phyloP scores from a whole-genome alignment of 768 basidiomycete species.

The Suillus decipiens region DNA sequence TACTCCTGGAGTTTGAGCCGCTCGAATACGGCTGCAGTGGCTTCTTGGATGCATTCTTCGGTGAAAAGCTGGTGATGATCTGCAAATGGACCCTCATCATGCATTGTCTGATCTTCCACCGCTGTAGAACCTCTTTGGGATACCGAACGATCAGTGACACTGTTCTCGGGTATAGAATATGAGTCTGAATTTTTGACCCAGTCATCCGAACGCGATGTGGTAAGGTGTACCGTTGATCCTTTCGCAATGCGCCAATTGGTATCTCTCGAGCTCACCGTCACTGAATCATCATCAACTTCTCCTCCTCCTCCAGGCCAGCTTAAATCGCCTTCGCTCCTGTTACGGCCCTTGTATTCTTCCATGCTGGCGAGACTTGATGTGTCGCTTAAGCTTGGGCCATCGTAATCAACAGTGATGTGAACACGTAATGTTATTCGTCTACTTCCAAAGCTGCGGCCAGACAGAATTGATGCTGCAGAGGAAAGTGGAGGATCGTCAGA shows the following conservation, averaged over 20 bases:
- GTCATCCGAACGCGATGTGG: neutral
- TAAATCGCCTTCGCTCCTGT: constrained; percentile 51
- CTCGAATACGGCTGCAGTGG: constrained; percentile 55
- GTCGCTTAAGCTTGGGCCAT: constrained; percentile 89
- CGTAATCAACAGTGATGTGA: constrained; percentile 82
- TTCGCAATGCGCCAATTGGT: constrained; percentile 29
- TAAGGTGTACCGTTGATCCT: constrained; percentile 9
- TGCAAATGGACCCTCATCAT: constrained; percentile 28
- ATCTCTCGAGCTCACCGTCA: constrained; percentile 76
- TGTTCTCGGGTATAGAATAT: constrained; percentile 13
- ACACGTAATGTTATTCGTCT: constrained; percentile 78
- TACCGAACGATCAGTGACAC: neutral
- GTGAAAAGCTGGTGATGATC: constrained; percentile 31
- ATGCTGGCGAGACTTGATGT: constrained; percentile 79
- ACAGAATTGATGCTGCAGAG: constrained; percentile 73
- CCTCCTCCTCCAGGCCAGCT: constrained; percentile 41
- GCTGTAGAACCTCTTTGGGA: neutral
- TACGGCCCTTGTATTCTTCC: constrained; percentile 67
- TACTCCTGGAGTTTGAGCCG: constrained; percentile 53
- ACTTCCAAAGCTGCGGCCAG: constrained; percentile 60
- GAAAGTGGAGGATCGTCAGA: constrained; percentile 70
- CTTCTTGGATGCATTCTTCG: constrained; percentile 36
- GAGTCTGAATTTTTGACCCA: constrained; percentile 7
- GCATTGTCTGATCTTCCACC: constrained; percentile 5
- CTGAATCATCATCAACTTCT: constrained; percentile 68